Evolutionary conservation across 176 grass and related monocot species (phyloP).

Genomic region (Juncus inflexus): DNA sequence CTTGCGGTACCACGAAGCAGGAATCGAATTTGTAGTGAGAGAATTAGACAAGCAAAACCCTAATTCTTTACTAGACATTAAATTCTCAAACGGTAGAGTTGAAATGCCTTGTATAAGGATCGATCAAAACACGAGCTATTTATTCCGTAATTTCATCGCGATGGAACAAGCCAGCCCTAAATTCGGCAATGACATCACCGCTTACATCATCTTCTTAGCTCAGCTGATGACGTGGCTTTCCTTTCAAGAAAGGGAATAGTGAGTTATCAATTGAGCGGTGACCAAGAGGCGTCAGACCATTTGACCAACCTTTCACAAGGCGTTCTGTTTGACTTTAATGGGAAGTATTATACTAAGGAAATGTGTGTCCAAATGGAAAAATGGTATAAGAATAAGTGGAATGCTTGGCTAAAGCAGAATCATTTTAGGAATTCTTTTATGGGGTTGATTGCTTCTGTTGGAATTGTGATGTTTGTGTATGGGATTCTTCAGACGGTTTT

Average conservation of each 20-base stretch:
- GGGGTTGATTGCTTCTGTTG: no score
- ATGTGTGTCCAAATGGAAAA: background rate
- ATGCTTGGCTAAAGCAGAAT: background rate
- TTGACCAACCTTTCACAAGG: background rate
- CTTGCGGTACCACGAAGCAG: background rate
- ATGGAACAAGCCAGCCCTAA: background rate
- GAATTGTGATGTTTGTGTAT: no score
- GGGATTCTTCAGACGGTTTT: no score
- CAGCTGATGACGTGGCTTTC: background rate
- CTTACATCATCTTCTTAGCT: background rate
- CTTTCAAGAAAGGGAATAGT: background rate
- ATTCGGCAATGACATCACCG: background rate
- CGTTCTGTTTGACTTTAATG: background rate
- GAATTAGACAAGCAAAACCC: no score
- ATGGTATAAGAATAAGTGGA: background rate
- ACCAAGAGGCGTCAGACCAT: constrained; percentile 7
- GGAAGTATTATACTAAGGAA: constrained; percentile 1
- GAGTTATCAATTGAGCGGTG: background rate
- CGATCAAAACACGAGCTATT: background rate
- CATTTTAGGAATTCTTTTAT: background rate
- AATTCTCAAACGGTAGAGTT: no score
- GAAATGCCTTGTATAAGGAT: constrained; percentile 5
- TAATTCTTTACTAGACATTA: no score
- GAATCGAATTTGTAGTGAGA: background rate
- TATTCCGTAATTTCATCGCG: constrained; percentile 3